Evolutionary conservation across 164 flowering plant species (phyloP), one percentile per base, ranked within the genome.

Genomic region (Stephania cephalantha): DNA sequence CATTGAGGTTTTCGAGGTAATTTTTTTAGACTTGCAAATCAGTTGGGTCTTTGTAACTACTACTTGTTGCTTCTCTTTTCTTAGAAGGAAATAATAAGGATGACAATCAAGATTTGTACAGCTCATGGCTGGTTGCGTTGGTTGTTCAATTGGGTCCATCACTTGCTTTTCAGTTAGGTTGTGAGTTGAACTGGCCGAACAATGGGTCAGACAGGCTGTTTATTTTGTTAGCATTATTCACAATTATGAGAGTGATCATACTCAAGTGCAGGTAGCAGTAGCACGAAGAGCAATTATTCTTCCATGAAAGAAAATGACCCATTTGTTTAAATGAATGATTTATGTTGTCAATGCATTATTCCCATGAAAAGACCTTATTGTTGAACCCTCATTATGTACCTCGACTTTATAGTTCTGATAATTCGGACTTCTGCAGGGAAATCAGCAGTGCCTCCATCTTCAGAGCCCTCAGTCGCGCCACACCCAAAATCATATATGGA

Each of bases 401-500:
- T 31, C 30, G 30, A 42, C 48, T 46, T 77, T 48, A 70, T 69
- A 17, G 25, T 48, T 71, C 31, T 80, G 35, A 71, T 76, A 46
- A 55, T 48, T 69, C 6, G n/a, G 35, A 46, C 71, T 71, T 79
- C 20, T 78, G 25, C 97, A 95, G 98, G 88, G 83, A 88, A 95
- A 81, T 73, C 85, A 73, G 83, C 94, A 46, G 87, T 93, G 30
- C 91, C 97, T 74, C 77, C 85, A 70, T 75, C 92, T 68, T 76
- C 69, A 22, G 95, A 89, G 73, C 83, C 91, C 31, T 76, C 90
- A 74, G 80, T 45, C 66, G 86, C 90, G 66, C 93, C 89, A 68
- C 97, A 92, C 75, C 90, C 98, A 65, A 92, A 89, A 81, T 87
- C 94, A 29, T 96, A 88, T 78, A 88, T 84, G 94, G 98, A 96